phyloP scores from a whole-genome alignment of 225 moss, liverwort and hornwort genomes.

The Bryum argenteum region DNA sequence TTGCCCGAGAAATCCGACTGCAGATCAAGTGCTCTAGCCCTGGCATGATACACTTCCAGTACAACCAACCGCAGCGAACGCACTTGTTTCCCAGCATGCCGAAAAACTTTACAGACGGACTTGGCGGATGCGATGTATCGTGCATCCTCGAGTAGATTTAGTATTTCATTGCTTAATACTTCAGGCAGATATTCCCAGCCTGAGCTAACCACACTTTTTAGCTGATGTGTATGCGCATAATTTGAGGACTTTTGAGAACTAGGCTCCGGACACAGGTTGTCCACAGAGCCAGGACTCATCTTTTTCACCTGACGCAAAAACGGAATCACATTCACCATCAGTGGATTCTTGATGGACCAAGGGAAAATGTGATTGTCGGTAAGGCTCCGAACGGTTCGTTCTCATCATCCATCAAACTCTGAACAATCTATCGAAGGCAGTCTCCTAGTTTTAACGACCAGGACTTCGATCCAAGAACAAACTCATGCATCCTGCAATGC shows the following conservation, averaged over 20 bases:
- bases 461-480: not conserved
- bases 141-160: constrained; percentile 35
- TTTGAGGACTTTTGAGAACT: no score
- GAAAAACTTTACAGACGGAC: constrained; percentile 6
- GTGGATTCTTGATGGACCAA: not conserved
- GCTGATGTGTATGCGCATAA: not conserved
- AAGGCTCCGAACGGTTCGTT: not conserved
- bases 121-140: not conserved
- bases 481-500: not conserved
- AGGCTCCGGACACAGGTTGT: not conserved
- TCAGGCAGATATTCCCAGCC: not conserved
- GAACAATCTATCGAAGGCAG: no score
- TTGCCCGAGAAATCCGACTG: not conserved
- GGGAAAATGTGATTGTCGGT: not conserved
- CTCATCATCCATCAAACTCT: not conserved
- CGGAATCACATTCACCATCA: not conserved
- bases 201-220: not conserved
- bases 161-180: constrained; percentile 3
- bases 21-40: constrained; percentile 19
- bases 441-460: no score
- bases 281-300: no score
- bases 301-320: constrained; percentile 3
- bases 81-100: constrained; percentile 19
- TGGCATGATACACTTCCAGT: constrained; percentile 18
- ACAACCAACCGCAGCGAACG: constrained; percentile 33